These are phyloP conservation scores for Thielaviopsis populi DNA, from an alignment of 2,329 filamentous ascomycete species.

Conservation along the genomic window DNA sequence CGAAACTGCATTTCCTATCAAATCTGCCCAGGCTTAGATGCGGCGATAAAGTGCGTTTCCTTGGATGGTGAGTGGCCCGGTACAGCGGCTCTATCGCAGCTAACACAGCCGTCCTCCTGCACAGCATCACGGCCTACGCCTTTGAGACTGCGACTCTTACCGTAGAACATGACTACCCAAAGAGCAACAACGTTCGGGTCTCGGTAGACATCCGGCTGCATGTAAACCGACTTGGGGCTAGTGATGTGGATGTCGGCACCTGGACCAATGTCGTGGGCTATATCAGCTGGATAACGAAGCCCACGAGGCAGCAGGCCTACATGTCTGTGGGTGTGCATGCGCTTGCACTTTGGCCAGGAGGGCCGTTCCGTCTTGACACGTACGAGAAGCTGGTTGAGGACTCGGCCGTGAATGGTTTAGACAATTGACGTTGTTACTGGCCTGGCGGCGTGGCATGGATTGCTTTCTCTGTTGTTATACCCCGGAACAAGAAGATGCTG, in stretches of 20 bases:
- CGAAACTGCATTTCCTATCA: conserved; percentile 49
- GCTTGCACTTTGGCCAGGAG: conserved; percentile 62
- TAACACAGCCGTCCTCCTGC: conserved; percentile 19
- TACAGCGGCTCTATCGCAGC: conserved; percentile 3
- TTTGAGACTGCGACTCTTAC: conserved; percentile 43
- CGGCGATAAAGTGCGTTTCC: conserved; percentile 72
- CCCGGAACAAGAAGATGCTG: neutral
- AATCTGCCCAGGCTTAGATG: conserved; percentile 36
- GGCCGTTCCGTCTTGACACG: conserved; percentile 51
- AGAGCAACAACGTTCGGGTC: conserved; percentile 31
- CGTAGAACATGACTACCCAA: conserved; percentile 53
- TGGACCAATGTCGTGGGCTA: conserved; percentile 89
- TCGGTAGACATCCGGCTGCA: conserved; percentile 58
- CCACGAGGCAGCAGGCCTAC: neutral
- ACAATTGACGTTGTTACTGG: neutral
- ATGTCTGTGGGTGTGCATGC: conserved; percentile 47
- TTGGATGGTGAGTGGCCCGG: conserved; percentile 61
- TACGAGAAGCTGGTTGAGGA: conserved; percentile 42
- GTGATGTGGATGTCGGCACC: conserved; percentile 55
- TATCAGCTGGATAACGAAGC: conserved; percentile 28
- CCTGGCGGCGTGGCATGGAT: neutral
- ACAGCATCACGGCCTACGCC: conserved; percentile 33
- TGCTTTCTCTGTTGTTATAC: neutral
- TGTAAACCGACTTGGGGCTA: conserved; percentile 46
- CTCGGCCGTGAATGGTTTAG: neutral